Evolutionary conservation across 257 asterid genomes (phyloP), one percentile per base, ranked within the genome.

Genomic region (Verbascum thapsus): DNA sequence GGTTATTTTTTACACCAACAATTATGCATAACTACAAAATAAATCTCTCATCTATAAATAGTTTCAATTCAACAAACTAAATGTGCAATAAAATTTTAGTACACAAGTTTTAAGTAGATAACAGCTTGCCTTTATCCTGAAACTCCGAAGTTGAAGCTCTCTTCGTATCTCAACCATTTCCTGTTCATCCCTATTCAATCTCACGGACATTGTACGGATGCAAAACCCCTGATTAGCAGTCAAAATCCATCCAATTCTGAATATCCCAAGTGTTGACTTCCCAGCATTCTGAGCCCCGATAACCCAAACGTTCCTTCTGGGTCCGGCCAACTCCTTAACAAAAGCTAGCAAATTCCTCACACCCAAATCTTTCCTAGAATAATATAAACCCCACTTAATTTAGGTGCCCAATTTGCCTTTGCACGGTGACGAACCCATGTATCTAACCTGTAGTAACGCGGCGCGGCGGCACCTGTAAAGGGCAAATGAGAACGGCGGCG

Each of bases 231-330:
- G 98, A 97, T 88, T 92, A 53, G 96, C 97, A 11, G 97, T 82
- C 66, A 89, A 73, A 78, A 92, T 80, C 72, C 96, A 96, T 64
- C 90, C 94, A 45, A 92, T 89, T 73, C 96, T 87, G 73, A 92
- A 61, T 43, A 92, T 89, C 69, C 98, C 98, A 23, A 89, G 94
- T 15, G 98, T 89, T 0, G 98, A 92, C 56, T 85, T 92, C 41
- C 98, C 98, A 6, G 95, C 97, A 72, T 92, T 92, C 73, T 89
- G 98, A 61, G 98, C 92, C 72, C 98, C 97, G 26, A 92, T 79
- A 58, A 92, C 94, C 98, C 98, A 92, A 62, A 89, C 98, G 50
- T 92, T 85, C 47, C 98, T 97, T 51, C 98, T 79, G 20, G 98
- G 98, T 39, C 98, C 98, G 23, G 96, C 91, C 76, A 71, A 78